Evolutionary conservation across 2,329 filamentous ascomycete genomes (phyloP).

Genomic region (Colletotrichum chlorophyti): DNA sequence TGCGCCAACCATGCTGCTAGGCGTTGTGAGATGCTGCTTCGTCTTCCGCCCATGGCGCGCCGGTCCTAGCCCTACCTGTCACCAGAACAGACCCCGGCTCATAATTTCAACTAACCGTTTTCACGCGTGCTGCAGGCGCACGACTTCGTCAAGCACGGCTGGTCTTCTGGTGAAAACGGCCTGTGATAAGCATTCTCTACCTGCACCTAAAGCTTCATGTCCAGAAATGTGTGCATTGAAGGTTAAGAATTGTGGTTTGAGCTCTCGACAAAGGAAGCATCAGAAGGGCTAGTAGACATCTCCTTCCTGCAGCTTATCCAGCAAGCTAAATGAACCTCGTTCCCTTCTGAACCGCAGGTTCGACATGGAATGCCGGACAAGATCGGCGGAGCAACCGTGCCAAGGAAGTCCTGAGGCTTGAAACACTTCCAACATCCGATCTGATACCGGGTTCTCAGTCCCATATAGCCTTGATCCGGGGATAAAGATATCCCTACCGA

Average conservation of each 20-base stretch:
- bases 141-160: too few species aligned
- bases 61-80: neutral
- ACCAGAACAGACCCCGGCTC: neutral
- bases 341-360: neutral
- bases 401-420: slow-evolving; percentile 14
- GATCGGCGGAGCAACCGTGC: slow-evolving; percentile 3
- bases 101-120: neutral
- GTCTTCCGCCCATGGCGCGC: neutral
- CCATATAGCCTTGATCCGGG: neutral
- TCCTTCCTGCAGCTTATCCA: too few species aligned
- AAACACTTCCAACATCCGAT: slow-evolving; percentile 19
- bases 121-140: too few species aligned
- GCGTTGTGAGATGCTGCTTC: neutral
- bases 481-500: neutral
- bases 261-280: too few species aligned
- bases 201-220: too few species aligned
- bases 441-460: slow-evolving; percentile 18
- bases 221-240: too few species aligned
- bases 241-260: too few species aligned
- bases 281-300: too few species aligned
- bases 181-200: too few species aligned
- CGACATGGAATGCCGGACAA: neutral
- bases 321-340: too few species aligned
- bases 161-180: too few species aligned
- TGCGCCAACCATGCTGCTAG: neutral